Base-by-base conservation (phyloP, 129 eudicot genomes). In the Arctium minus region DNA sequence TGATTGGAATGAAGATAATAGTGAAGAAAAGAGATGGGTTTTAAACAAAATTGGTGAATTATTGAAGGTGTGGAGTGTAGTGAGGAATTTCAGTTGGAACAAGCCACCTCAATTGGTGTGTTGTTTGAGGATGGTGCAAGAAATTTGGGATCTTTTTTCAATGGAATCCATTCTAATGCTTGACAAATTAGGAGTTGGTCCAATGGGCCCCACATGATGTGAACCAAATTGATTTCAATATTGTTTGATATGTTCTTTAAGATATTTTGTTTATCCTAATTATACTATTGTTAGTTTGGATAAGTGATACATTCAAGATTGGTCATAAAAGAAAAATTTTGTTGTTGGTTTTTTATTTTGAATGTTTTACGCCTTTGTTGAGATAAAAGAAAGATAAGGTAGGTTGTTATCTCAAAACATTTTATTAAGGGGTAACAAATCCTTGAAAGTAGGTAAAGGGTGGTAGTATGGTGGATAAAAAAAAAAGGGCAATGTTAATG, bases 171-270 rank as follows among this genome's bases (percentile, higher is more conserved):
- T 76, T 56, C 35, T 80, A 80, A 85, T 79, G 75, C 83, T 60
- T 82, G 92, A 82, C 92, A 82, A 82, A 82, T 80, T 79, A 67
- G 79, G 11, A 40, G 88, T 88, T 84, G 91, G 84, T 72, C 87
- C 86, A 15, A 73, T 53, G 35, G 74, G 84, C 77, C 84, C 88
- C 73, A 85, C 86, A 78, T 68, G 86, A 74, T 65, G 82, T 80
- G 86, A 78, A 53, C 75, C 12, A 42, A 37, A 36, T 83, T 82
- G 60, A 84, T 84, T 74, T 79, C 37, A 79, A 79, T 64, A 79
- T 84, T 84, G 74, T 27, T 75, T 68, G 73, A 53, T 82, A 75
- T 72, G 80, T 22, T 71, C 70, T 67, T 62, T 33, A 46, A 73
- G 83, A 79, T 72, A 84, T 69, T 70, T 78, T 48, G 65, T 73